Evolutionary conservation across 371 early-diverging fungal genomes (phyloP), one percentile per base, ranked within the genome.

Genomic region (Umbelopsis sp.): DNA sequence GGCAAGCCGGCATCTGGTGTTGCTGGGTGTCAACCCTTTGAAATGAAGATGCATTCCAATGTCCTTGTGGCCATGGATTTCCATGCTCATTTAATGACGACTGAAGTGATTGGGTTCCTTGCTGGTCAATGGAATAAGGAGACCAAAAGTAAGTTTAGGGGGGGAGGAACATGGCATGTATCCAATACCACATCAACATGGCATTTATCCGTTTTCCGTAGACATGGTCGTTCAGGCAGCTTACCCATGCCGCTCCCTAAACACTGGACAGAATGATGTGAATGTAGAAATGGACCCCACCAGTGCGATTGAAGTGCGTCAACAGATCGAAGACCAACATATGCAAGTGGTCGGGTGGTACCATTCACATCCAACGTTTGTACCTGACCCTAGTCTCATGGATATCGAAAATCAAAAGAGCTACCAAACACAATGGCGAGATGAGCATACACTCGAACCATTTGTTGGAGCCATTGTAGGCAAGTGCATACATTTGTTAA

Each of bases 281-380:
- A 94, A 94, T 71, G 96, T 96, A 14, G 96, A 96, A 66, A 93
- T 95, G 91, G 94, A 94, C 68, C 95, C 95, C 0, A 90, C 88
- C 2, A 89, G 89, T 57, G 92, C 92, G 44, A 80, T 93, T 65
- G 92, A 89, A 50, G 92, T 90, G 11, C 82, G 93, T 4, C 87
- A 91, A 62, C 73, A 87, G 75, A 92, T 95, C 76, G 86, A 84
- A 50, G 87, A 87, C 25, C 78, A 83, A 12, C 83, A 90, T 9
- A 79, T 96, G 87, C 79, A 82, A 20, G 92, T 96, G 4, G 93
- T 96, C 8, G 96, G 96, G 18, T 96, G 96, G 94, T 94, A 92
- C 76, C 94, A 94, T 72, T 91, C 92, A 44, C 94, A 94, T 75
- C 94, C 94, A 25, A 87, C 90, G 0, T 93, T 93, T 75, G 78